A percentile compares a stretch with the other conserved stretches of the same genome.
Evolutionary conservation across 257 asterid genomes (phyloP).

Genomic region (Solanum tacnaense): DNA sequence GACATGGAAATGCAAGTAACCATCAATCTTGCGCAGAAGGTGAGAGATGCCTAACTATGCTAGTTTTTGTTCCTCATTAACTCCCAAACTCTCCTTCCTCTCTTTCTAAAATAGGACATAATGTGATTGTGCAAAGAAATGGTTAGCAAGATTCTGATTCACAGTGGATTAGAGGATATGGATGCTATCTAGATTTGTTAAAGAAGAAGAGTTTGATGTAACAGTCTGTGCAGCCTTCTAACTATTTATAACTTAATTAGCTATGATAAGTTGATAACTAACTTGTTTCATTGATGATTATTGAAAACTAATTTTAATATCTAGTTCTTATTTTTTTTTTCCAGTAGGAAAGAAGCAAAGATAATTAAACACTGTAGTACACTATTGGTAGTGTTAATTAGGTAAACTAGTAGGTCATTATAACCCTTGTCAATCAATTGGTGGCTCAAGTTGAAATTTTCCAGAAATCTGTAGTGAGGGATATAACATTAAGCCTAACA

Average conservation of each 20-base stretch:
- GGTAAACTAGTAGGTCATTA: not conserved
- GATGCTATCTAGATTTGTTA: not conserved
- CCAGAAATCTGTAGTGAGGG: not conserved
- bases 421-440: not conserved
- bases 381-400: not conserved
- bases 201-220: not conserved
- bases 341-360: not conserved
- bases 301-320: not conserved
- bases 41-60: constrained; percentile 15
- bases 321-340: not conserved
- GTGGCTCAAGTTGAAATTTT: not conserved
- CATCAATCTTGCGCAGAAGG: constrained; percentile 29
- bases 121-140: not conserved
- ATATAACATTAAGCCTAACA: not conserved
- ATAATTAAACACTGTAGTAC: not conserved
- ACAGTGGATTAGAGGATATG: not conserved
- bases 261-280: not conserved
- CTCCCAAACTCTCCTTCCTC: not conserved
- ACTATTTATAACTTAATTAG: not conserved
- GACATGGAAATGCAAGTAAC: constrained; percentile 30
- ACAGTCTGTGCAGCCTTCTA: not conserved
- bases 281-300: not conserved
- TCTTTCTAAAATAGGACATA: not conserved
- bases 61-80: constrained; percentile 10
- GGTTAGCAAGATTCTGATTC: not conserved